Conservation (phyloP, 176 grass and related monocot genomes). For the Ananas comosus region DNA sequence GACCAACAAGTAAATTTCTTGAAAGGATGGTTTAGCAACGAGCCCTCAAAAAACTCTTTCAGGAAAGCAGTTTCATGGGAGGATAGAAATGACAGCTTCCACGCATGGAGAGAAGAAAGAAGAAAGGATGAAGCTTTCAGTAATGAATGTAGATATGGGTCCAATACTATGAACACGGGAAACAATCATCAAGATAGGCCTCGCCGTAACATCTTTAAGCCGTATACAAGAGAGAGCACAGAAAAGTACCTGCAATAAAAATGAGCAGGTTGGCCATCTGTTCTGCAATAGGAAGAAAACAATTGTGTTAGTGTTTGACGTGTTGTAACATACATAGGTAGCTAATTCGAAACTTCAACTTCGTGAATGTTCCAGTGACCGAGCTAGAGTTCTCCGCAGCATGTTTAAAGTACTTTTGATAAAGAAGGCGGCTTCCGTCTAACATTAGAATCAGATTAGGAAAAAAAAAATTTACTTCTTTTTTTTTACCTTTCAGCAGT, state of each 20-base stretch:
- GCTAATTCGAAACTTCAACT: not conserved
- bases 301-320: constrained; percentile 14
- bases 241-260: constrained; percentile 73
- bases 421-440: not conserved
- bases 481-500: constrained; percentile 48
- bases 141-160: not conserved
- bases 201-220: no score
- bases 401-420: not conserved
- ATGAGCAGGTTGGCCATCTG: constrained; percentile 36
- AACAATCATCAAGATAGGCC: no score
- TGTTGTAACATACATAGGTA: not conserved
- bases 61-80: not conserved
- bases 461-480: no score
- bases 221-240: constrained; percentile 7
- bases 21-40: no score
- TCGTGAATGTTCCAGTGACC: not conserved
- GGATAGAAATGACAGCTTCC: not conserved
- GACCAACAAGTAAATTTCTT: not conserved
- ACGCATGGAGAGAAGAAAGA: not conserved
- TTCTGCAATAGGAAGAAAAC: constrained; percentile 38
- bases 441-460: not conserved
- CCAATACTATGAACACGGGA: no score
- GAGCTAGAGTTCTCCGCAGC: no score
- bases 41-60: no score
- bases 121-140: not conserved